Conservation (phyloP, 306 rosid genomes). For the Acmispon strigosus region DNA sequence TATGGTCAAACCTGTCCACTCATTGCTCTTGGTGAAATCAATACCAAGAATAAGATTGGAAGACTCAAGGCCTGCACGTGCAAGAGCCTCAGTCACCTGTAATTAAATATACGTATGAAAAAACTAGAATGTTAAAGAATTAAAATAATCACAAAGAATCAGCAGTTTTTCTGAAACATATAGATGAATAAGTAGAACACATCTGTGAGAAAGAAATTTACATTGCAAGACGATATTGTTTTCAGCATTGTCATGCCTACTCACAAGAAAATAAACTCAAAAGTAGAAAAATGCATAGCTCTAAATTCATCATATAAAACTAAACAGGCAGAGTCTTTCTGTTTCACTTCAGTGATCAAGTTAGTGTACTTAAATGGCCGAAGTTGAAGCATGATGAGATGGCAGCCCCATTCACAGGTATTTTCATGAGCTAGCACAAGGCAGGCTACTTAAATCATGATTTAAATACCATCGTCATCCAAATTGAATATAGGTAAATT, state of each 20-base stretch:
- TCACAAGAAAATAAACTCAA: background rate
- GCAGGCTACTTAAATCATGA: background rate
- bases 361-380: background rate
- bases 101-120: conserved; percentile 8
- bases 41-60: conserved; percentile 91
- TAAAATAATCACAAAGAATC: background rate
- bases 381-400: background rate
- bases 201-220: background rate
- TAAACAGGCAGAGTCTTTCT: background rate
- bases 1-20: conserved; percentile 80
- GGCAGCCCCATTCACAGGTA: background rate
- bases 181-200: background rate
- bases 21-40: conserved; percentile 96
- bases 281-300: background rate
- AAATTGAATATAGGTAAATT: background rate
- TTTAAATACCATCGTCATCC: background rate
- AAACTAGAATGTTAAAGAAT: background rate
- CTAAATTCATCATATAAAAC: background rate
- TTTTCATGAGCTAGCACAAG: background rate
- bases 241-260: background rate
- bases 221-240: background rate
- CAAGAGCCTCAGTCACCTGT: conserved; percentile 93
- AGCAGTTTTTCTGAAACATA: background rate
- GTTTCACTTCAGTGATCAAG: conserved; percentile 11
- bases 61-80: conserved; percentile 91